Evolutionary conservation across 139 green algal genomes (phyloP), one percentile per base, ranked within the genome.

Genomic region (Gonium pectorale): DNA sequence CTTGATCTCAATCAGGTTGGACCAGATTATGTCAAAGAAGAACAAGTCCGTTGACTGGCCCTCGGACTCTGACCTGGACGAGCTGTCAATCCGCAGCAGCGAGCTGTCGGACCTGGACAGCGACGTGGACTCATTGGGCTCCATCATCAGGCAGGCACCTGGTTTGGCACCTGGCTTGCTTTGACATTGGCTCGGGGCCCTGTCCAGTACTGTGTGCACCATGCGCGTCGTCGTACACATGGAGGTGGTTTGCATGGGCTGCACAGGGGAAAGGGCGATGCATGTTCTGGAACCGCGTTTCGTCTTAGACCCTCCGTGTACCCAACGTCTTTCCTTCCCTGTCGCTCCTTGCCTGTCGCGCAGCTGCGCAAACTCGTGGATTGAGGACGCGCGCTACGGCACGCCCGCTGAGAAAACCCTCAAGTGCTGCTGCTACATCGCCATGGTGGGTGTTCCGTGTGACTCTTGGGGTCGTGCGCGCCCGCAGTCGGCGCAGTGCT

Each of bases 61-160:
- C 2, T 62, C 56, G 2, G 88, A 86, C 44, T 87, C 80, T 2
- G 90, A 91, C 15, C 67, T 90, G 31, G 90, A 92, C 62, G 74
- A 86, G 33, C 41, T 87, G 40, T 88, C 81, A 17, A 86, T 90
- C 51, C 69, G 80, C 71, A 86, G 87, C 64, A 90, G 81, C 37
- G 90, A 94, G 87, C 85, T 94, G 38, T 86, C 64, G 0, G 90
- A 91, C 46, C 86, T 90, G 71, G 90, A 92, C 85, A 91, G 86
- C 37, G 90, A 94, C 26, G 88, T 94, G 26, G 67, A 89, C 85
- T 90, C 84, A 17, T 56, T 94, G 27, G 38, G 43, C 8, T 90
- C 77, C 29, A 59, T 92, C 38, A 54, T 85, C 35, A 85, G 77
- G 77, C 64, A 15, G 4, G 69, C 15, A 63, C n/a, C n/a, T n/a